Evolutionary conservation across 371 early-diverging fungal genomes (phyloP), one percentile per base, ranked within the genome.

Genomic region (Funneliformis caledonium): DNA sequence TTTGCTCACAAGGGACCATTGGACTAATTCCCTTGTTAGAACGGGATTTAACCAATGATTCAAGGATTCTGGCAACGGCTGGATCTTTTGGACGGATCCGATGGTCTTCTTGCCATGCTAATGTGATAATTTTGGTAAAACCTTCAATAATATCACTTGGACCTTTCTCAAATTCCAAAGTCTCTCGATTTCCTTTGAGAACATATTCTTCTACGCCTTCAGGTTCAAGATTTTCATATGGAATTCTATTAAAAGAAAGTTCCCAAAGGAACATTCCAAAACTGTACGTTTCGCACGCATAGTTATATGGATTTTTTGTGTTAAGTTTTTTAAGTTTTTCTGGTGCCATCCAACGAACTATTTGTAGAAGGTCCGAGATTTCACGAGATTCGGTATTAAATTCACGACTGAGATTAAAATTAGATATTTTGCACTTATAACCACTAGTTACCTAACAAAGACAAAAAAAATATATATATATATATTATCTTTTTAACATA

Each of bases 251-350:
- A 19, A 31, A 65, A 48, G 22, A 19, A 7, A 76, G 77, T 64
- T 76, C 77, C 65, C 65, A 76, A 42, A 76, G 45, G 22, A 76
- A 47, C 65, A 76, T 61, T 26, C 45, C 64, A 37, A 7, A 76
- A 64, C 77, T 76, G 64, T 64, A 76, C 10, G 48, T 72, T 72
- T 80, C 80, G 22, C 62, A 72, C 47, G 72, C 3, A 26, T 31
- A 14, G 31, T 72, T 72, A 72, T 80, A 80, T 26, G n/a, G 10
- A 5, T 10, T 11, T 26, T 33, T 33, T 33, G 47, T n/a, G 50
- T 12, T 0, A 37, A 6, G 2, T 9, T 19, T 45, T 61, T 16
- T 4, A 48, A 76, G 7, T n/a, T 61, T 62, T 48, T 76, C 76
- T 43, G 77, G 77, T 2, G 77, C 77, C 22, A 26, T 11, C 77